A percentile compares a stretch with the other conserved stretches of the same genome.
Conservation (phyloP, 495 filamentous ascomycete species). For the Podospora fimiseda region DNA sequence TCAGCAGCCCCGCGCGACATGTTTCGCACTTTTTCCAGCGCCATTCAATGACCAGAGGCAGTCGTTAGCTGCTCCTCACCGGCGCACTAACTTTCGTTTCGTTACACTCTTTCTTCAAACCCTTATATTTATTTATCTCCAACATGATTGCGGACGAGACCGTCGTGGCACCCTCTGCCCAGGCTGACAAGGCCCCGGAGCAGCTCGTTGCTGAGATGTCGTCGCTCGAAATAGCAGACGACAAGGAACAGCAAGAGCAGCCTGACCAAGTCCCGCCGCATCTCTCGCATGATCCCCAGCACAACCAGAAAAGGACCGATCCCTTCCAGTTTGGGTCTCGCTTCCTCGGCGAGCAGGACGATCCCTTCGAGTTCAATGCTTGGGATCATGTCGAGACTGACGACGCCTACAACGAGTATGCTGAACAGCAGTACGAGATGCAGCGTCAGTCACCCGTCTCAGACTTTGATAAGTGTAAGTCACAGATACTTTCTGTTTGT, state of each 20-base stretch:
- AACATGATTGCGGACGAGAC: slow-evolving; percentile 18
- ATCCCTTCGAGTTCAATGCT: slow-evolving; percentile 93
- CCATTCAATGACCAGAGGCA: slow-evolving; percentile 23
- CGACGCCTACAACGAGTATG: slow-evolving; percentile 72
- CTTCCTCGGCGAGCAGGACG: slow-evolving; percentile 68
- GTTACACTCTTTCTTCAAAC: not conserved
- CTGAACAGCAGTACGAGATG: slow-evolving; percentile 69
- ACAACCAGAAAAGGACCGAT: slow-evolving; percentile 73
- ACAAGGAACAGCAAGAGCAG: slow-evolving; percentile 9
- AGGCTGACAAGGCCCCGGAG: slow-evolving; percentile 12
- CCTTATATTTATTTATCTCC: not conserved
- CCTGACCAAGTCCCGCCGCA: slow-evolving; percentile 34
- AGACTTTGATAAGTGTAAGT: slow-evolving; percentile 75
- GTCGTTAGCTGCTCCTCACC: slow-evolving; percentile 20
- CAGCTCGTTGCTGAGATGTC: slow-evolving; percentile 25
- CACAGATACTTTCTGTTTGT: slow-evolving; percentile 20
- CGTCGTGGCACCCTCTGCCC: slow-evolving; percentile 5
- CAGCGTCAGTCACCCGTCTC: slow-evolving; percentile 79
- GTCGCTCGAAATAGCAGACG: slow-evolving; percentile 23
- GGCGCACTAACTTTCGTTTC: slow-evolving; percentile 15
- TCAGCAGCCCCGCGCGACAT: slow-evolving; percentile 8
- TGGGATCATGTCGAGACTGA: slow-evolving; percentile 97
- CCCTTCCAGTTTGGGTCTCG: slow-evolving; percentile 95
- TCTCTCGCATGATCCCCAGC: slow-evolving; percentile 48
- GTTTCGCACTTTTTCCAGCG: slow-evolving; percentile 16